A percentile compares a stretch with the other conserved stretches of the same genome.
Evolutionary conservation across 2,329 filamentous ascomycete genomes (phyloP).

Genomic region (Alternaria metachromatica): DNA sequence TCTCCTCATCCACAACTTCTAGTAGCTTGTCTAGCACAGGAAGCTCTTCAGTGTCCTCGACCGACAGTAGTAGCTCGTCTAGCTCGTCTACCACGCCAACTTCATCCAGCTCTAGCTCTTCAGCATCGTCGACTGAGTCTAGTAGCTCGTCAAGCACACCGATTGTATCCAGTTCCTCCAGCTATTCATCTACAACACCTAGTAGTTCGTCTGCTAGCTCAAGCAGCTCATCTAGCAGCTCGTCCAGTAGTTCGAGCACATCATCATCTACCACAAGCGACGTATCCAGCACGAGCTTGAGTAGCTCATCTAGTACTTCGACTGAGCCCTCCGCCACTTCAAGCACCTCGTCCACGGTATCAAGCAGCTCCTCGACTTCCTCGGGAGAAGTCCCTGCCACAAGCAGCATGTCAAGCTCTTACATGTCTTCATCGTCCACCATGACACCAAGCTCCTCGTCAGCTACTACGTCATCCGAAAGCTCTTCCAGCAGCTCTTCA

Average conservation of each 20-base stretch:
- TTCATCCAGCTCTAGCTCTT: not conserved
- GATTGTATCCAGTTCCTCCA: not conserved
- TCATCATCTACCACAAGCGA: not conserved
- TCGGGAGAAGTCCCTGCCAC: not conserved
- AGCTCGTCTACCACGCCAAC: not conserved
- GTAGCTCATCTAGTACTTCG: not conserved
- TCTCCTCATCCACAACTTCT: not conserved
- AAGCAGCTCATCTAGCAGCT: not conserved
- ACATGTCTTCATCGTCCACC: not conserved
- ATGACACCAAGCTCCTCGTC: not conserved
- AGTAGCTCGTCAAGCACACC: not conserved
- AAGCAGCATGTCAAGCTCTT: not conserved
- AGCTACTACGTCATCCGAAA: not conserved
- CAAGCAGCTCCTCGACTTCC: not conserved
- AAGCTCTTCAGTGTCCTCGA: not conserved
- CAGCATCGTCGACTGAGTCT: not conserved
- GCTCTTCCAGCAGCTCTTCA: not conserved
- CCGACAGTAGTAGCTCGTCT: not conserved
- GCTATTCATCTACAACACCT: not conserved
- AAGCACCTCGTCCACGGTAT: not conserved
- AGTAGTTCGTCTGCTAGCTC: not conserved
- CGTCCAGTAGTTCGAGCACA: not conserved
- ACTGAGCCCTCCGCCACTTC: not conserved
- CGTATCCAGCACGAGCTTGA: not conserved
- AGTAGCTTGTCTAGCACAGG: not conserved